Evolutionary conservation across 1,139 yeast genomes (phyloP).

Genomic region (Yamadazyma jaroonii): DNA sequence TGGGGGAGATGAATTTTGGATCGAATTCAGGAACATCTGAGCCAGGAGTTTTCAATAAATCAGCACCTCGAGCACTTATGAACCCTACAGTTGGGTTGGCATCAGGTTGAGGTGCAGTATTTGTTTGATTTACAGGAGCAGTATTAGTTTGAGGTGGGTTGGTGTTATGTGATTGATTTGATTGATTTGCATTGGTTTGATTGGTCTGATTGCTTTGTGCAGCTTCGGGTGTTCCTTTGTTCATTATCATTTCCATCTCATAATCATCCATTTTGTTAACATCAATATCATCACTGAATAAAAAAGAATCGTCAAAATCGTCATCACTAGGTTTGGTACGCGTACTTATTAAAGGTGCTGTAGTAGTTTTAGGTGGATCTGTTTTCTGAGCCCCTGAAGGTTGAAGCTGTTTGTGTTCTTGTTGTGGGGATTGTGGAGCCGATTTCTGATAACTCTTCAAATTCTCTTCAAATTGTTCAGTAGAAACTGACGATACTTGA

Average conservation of each 20-base stretch:
- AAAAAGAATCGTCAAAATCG: constrained; percentile 61
- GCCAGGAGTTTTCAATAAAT: constrained; percentile 45
- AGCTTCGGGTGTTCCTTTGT: constrained; percentile 9
- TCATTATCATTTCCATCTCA: constrained; percentile 24
- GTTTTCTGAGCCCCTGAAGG: not conserved
- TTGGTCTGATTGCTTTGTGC: too few relatives aligned
- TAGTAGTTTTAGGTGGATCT: constrained; percentile 2
- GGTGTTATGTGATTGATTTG: too few relatives aligned
- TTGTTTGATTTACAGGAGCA: not conserved
- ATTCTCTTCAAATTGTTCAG: constrained; percentile 3
- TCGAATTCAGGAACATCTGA: constrained; percentile 41
- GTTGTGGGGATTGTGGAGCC: not conserved
- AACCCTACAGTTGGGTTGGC: constrained; percentile 29
- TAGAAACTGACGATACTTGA: constrained; percentile 6
- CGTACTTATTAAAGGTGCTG: constrained; percentile 11
- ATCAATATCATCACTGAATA: constrained; percentile 61
- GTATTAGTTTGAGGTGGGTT: too few relatives aligned
- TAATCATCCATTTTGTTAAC: constrained; percentile 27
- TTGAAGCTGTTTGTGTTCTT: not conserved
- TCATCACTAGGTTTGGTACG: constrained; percentile 9
- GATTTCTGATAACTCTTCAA: constrained; percentile 1
- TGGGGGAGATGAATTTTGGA: constrained; percentile 49
- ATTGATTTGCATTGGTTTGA: too few relatives aligned
- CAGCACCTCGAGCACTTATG: constrained; percentile 60
- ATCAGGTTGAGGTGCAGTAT: not conserved